These are phyloP conservation scores for Fusarium pseudocircinatum DNA, from an alignment of 2,329 filamentous ascomycete species.

Conservation along the genomic window DNA sequence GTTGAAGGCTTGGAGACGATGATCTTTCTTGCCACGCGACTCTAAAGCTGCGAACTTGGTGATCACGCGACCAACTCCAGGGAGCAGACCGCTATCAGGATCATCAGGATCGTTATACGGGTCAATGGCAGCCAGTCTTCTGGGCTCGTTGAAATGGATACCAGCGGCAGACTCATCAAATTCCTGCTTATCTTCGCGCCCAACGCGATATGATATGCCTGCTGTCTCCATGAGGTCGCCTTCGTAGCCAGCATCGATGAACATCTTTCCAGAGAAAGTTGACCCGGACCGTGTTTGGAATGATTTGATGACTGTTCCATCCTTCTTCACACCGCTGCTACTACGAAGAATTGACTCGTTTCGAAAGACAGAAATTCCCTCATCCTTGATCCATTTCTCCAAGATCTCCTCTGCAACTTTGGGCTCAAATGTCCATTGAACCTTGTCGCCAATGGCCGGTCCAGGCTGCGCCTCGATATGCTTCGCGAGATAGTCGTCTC, in stretches of 20 bases:
- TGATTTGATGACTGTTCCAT: constrained; percentile 10
- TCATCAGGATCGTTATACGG: constrained; percentile 1
- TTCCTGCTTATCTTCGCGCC: constrained; percentile 23
- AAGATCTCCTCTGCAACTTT: constrained; percentile 28
- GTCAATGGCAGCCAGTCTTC: constrained; percentile 7
- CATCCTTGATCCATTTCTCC: constrained; percentile 32
- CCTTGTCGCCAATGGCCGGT: constrained; percentile 21
- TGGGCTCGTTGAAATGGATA: background rate
- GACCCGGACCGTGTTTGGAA: constrained; percentile 19
- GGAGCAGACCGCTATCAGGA: constrained; percentile 16
- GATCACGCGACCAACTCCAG: constrained; percentile 3
- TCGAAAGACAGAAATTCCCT: constrained; percentile 24
- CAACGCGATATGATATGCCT: constrained; percentile 23
- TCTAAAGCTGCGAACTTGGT: background rate
- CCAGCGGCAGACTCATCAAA: constrained; percentile 27
- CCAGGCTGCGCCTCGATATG: constrained; percentile 28
- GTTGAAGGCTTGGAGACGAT: constrained; percentile 31
- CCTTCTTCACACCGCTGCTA: background rate
- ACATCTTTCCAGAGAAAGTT: constrained; percentile 23
- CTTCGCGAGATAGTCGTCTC: constrained; percentile 23
- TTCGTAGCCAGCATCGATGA: constrained; percentile 34
- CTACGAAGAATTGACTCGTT: constrained; percentile 21
- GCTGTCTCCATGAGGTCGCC: constrained; percentile 35
- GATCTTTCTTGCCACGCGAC: constrained; percentile 11
- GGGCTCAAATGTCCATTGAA: constrained; percentile 36